A percentile compares a stretch with the other conserved stretches of the same genome.
phyloP scores from a whole-genome alignment of 805 yeast genomes.

The Vanderwaltozyma polyspora region DNA sequence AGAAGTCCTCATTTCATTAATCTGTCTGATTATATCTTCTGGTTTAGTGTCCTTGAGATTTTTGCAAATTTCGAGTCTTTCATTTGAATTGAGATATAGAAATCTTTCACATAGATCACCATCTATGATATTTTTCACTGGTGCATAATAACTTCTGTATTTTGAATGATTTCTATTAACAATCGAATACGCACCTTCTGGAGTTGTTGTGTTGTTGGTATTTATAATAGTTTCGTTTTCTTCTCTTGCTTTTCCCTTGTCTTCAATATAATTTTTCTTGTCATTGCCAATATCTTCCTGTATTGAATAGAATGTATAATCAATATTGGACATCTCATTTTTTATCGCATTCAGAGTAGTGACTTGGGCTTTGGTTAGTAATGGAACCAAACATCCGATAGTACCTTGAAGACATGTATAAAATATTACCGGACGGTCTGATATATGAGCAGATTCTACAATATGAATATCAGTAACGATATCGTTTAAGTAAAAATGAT shows the following conservation, averaged over 20 bases:
- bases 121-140: constrained; percentile 65
- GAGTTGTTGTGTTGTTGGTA: constrained; percentile 1
- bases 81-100: constrained; percentile 14
- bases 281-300: constrained; percentile 9
- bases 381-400: constrained; percentile 62
- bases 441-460: constrained; percentile 21
- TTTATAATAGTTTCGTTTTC: background rate
- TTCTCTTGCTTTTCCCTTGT: constrained; percentile 2
- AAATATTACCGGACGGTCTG: constrained; percentile 52
- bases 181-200: constrained; percentile 27
- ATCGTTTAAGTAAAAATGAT: constrained; percentile 61
- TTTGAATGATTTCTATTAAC: constrained; percentile 57
- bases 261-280: constrained; percentile 1
- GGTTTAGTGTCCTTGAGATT: constrained; percentile 29
- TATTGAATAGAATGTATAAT: constrained; percentile 10
- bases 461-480: constrained; percentile 51
- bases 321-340: constrained; percentile 28
- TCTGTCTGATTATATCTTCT: constrained; percentile 12
- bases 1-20: constrained; percentile 22
- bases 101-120: constrained; percentile 75
- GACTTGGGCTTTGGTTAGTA: constrained; percentile 50
- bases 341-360: constrained; percentile 49
- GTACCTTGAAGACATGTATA: constrained; percentile 78
- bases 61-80: constrained; percentile 21
- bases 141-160: constrained; percentile 73